Conservation (phyloP, 371 early-diverging fungal genomes). For the Quaeritorhiza haematococci region DNA sequence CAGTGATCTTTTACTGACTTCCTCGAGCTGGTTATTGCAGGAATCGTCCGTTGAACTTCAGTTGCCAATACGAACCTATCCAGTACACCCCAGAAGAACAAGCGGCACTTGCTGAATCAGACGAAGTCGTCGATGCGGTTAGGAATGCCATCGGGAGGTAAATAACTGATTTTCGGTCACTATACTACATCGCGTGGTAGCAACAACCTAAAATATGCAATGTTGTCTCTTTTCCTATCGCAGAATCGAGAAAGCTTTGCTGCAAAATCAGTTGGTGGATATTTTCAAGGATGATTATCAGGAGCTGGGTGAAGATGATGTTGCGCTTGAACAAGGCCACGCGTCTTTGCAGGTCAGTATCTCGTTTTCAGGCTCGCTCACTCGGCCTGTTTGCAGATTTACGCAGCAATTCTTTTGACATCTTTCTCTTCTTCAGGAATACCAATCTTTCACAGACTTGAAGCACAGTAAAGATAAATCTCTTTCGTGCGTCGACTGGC, state of each 20-base stretch:
- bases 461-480: slow-evolving; percentile 48
- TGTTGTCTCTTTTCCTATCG: background rate
- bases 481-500: slow-evolving; percentile 53
- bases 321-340: slow-evolving; percentile 45
- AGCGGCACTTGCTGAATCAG: slow-evolving; percentile 19
- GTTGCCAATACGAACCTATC: slow-evolving; percentile 46
- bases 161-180: background rate
- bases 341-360: slow-evolving; percentile 31
- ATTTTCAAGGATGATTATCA: slow-evolving; percentile 47
- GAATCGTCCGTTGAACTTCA: slow-evolving; percentile 43
- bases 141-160: slow-evolving; percentile 23
- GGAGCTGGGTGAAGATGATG: slow-evolving; percentile 49
- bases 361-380: too few relatives aligned
- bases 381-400: too few relatives aligned
- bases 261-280: slow-evolving; percentile 43
- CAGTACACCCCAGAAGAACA: slow-evolving; percentile 18
- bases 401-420: too few relatives aligned
- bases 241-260: slow-evolving; percentile 44
- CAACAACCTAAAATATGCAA: background rate
- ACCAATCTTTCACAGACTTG: slow-evolving; percentile 57
- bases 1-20: background rate
- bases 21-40: background rate
- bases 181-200: too few relatives aligned
- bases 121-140: slow-evolving; percentile 34
- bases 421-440: slow-evolving; percentile 29